phyloP scores from a whole-genome alignment of 306 rosid species.

The Arachis stenosperma region DNA sequence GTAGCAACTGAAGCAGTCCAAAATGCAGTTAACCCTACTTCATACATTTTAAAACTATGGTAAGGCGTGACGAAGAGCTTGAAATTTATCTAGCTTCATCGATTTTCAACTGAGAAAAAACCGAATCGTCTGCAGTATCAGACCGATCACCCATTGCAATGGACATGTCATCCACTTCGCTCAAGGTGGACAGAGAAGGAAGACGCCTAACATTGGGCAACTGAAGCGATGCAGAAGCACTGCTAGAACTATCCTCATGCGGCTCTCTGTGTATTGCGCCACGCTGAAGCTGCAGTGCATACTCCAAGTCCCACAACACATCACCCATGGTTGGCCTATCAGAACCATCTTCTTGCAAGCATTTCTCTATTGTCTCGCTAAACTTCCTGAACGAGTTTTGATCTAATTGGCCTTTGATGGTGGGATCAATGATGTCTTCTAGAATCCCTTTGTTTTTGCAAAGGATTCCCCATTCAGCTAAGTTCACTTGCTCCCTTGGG shows the following conservation, averaged over 20 bases:
- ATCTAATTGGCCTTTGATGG: conserved; percentile 43
- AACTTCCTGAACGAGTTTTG: conserved; percentile 53
- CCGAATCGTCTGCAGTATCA: conserved; percentile 12
- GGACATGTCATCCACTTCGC: conserved; percentile 39
- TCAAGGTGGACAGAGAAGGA: conserved; percentile 43
- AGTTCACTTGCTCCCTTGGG: conserved; percentile 51
- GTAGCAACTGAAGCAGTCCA: conserved; percentile 1
- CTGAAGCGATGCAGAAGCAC: conserved; percentile 40
- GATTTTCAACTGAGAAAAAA: conserved; percentile 49
- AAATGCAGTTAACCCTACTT: conserved; percentile 1
- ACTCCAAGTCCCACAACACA: conserved; percentile 65
- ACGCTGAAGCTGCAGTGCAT: conserved; percentile 57
- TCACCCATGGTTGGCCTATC: conserved; percentile 60
- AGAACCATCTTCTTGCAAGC: conserved; percentile 47
- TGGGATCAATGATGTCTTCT: conserved; percentile 48
- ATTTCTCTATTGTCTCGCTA: conserved; percentile 44
- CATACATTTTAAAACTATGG: conserved; percentile 7
- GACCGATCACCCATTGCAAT: conserved; percentile 38
- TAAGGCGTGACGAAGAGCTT: conserved; percentile 1
- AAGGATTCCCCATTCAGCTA: conserved; percentile 58
- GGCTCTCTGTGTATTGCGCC: conserved; percentile 37
- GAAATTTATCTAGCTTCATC: conserved; percentile 42
- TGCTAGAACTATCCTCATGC: conserved; percentile 43
- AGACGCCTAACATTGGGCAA: conserved; percentile 35
- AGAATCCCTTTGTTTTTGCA: conserved; percentile 50